Evolutionary conservation across 768 basidiomycete species (phyloP), one percentile per base, ranked within the genome.

Genomic region (Rhodotorula graminis): DNA sequence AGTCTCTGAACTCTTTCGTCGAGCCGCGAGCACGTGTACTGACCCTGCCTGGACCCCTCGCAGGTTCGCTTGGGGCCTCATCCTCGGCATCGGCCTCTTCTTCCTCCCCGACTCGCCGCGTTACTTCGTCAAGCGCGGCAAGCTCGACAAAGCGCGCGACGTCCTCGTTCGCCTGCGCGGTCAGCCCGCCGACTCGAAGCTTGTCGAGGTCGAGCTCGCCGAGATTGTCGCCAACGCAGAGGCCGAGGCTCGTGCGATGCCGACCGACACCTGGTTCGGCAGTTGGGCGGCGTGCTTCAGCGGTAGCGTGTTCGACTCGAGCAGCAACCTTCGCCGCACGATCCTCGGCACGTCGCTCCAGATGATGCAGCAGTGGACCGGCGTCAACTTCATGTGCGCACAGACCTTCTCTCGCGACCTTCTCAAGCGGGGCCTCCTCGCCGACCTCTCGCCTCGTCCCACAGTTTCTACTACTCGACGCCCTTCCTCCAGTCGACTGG

Each of bases 291-390:
- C 66, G n/a, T 79, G 78, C 75, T 79, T 79, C 73, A 58, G 53
- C 9, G 77, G 88, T 81, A 88, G 88, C 84, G 84, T 85, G 77
- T 86, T 84, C 81, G 69, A 73, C 49, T 23, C 60, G 19, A 58
- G 60, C n/a, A 84, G 87, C 75, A 91, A 90, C 77, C 77, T 85
- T 55, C 86, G 88, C 78, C 87, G 90, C 71, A 92, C 90, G 29
- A 83, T 89, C 80, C 88, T 89, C 49, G 92, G 92, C 77, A 90
- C 91, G 76, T 87, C 88, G 80, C 77, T 93, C 74, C 92, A 94
- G 79, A 86, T 84, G 73, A 85, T 85, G 84, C 89, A 91, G 81
- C 89, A 67, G 61, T 85, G 91, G 80, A 92, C 91, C 60, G 77
- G 82, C 77, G 74, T 76, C 53, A 77, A 78, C 69, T 76, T 67